Percentiles rank a stretch among this genome's conserved stretches.
phyloP scores from a whole-genome alignment of 2,329 filamentous ascomycete species.

The Pseudocercospora cruenta region DNA sequence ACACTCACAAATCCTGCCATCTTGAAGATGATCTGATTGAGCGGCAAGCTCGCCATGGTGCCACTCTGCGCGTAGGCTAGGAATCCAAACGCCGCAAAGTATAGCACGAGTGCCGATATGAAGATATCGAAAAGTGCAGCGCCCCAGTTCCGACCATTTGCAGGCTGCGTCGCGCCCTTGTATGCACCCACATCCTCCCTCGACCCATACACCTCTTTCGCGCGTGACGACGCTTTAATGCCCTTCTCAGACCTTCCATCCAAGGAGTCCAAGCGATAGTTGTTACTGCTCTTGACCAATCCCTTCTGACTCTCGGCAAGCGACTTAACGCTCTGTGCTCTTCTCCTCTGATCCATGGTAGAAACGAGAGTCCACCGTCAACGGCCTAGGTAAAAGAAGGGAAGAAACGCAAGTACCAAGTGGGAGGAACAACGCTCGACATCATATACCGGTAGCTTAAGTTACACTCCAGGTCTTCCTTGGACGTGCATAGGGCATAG shows the following conservation, averaged over 20 bases:
- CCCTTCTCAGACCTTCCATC: constrained; percentile 3
- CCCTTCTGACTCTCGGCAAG: constrained; percentile 1
- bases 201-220: constrained; percentile 1
- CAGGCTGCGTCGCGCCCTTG: background rate
- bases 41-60: constrained; percentile 6
- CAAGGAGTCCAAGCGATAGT: constrained; percentile 4
- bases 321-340: constrained; percentile 8
- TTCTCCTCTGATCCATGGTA: constrained; percentile 1
- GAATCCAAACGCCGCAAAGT: background rate
- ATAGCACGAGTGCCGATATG: background rate
- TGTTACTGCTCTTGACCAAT: constrained; percentile 4
- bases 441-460: background rate
- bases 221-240: background rate
- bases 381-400: background rate
- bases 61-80: constrained; percentile 1
- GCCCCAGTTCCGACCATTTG: constrained; percentile 3
- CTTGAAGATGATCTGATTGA: constrained; percentile 4
- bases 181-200: background rate
- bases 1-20: background rate
- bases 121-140: constrained; percentile 1
- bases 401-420: background rate
- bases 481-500: constrained; percentile 3
- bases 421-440: background rate
- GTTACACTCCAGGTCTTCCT: background rate
- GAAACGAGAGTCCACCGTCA: background rate